These are phyloP conservation scores for Trichoderma orchidacearum DNA, from an alignment of 495 filamentous ascomycete species.

Conservation along the genomic window DNA sequence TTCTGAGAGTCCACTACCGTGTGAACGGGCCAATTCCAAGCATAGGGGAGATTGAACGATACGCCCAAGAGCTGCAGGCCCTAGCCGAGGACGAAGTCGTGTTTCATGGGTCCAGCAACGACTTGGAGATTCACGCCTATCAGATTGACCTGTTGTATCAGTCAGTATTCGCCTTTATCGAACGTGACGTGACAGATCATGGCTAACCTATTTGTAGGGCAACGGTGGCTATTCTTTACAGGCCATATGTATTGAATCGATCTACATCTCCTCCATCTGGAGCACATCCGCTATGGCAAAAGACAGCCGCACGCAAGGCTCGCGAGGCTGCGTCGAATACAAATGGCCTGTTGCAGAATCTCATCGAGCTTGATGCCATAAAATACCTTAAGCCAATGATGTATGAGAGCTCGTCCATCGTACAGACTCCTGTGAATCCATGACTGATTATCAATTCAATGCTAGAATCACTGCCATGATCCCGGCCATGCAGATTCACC, in stretches of 20 bases:
- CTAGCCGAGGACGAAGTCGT: neutral
- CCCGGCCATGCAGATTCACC: slow-evolving; percentile 27
- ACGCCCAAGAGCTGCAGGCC: slow-evolving; percentile 2
- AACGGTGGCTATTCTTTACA: slow-evolving; percentile 5
- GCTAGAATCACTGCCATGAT: slow-evolving; percentile 22
- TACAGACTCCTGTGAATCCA: neutral
- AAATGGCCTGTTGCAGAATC: slow-evolving; percentile 17
- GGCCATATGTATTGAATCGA: slow-evolving; percentile 6
- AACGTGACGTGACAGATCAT: neutral
- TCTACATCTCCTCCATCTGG: neutral
- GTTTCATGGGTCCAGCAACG: neutral
- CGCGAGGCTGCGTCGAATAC: slow-evolving; percentile 20
- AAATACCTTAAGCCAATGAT: slow-evolving; percentile 20
- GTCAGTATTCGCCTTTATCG: neutral
- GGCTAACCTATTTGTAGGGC: slow-evolving; percentile 2
- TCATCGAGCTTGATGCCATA: slow-evolving; percentile 18
- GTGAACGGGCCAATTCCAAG: slow-evolving; percentile 2
- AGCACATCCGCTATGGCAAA: neutral
- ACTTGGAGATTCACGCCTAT: slow-evolving; percentile 2
- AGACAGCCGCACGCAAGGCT: slow-evolving; percentile 6
- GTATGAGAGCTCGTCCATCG: slow-evolving; percentile 10
- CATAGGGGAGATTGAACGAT: slow-evolving; percentile 3
- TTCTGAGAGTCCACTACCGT: slow-evolving; percentile 8
- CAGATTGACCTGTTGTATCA: slow-evolving; percentile 7
- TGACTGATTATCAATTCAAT: neutral